Base-by-base conservation (phyloP, 495 filamentous ascomycete genomes). In the Penicillium cataractarum region DNA sequence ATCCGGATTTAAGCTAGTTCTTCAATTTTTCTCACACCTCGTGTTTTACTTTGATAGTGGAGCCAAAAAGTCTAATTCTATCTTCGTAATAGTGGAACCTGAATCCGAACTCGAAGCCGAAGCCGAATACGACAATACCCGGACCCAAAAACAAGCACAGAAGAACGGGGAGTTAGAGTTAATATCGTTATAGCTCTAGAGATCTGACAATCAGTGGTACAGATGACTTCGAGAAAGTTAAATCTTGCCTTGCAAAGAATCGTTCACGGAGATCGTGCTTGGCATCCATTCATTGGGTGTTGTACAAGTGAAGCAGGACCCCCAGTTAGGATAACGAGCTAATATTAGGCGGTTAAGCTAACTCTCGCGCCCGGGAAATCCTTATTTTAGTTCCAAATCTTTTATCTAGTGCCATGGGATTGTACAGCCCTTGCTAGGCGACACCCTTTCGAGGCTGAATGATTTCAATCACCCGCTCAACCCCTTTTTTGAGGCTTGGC, bases 81-180 rank as follows among this genome's bases (percentile, higher is more conserved):
- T 40, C 37, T 40, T 40, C 37, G 37, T 5, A 9, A 44, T 44
- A 13, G 40, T 51, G 12, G 48, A 60, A 60, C 33, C 60, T 32
- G 55, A 63, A 33, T 21, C 17, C 55, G 55, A 58, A 46, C 21
- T 15, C 61, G 54, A 63, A 63, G 31, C 61, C 61, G 61, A 63
- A 58, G 48, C 46, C 55, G 55, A 44, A 21, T 44, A 19, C n/a
- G 40, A 9, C 7, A 44, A 17, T 13, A 10, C 19, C 40, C 10
- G 49, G 33, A 19, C 22, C 33, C 33, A 37, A 37, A 37, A 37
- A 12, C 12, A 57, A 57, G 29, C 27, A 29, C 17, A 21, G 13
- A 40, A 19, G 0, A 21, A 57, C 26, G 15, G 15, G 24, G 24
- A 57, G 12, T 37, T 37, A 37, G 15, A 15, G 33, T 37, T 37